phyloP scores from a whole-genome alignment of 2,329 filamentous ascomycete species.

The Alternaria angustiovoidea region DNA sequence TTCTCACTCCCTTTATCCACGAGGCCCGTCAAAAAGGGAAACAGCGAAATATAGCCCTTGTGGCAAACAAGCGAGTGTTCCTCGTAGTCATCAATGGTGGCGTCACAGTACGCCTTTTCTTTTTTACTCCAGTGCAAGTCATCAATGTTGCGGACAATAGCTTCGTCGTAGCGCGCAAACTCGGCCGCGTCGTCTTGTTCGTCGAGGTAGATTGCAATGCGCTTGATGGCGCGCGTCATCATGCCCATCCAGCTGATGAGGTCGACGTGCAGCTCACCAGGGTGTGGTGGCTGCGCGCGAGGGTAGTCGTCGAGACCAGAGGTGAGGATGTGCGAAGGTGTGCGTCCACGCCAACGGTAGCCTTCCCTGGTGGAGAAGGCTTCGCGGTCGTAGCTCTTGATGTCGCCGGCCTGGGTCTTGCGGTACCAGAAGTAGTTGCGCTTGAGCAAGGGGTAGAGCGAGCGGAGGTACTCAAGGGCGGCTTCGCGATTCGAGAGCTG shows the following conservation, averaged over 20 bases:
- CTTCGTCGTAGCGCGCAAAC: slow-evolving; percentile 74
- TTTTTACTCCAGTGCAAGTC: slow-evolving; percentile 91
- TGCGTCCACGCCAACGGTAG: slow-evolving; percentile 94
- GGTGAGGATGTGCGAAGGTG: slow-evolving; percentile 84
- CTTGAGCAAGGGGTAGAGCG: slow-evolving; percentile 85
- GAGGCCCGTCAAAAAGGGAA: slow-evolving; percentile 88
- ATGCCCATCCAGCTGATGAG: slow-evolving; percentile 97
- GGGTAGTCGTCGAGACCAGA: slow-evolving; percentile 97
- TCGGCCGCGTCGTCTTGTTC: slow-evolving; percentile 78
- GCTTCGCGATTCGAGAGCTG: slow-evolving; percentile 73
- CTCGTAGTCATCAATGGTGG: slow-evolving; percentile 93
- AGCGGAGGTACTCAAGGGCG: slow-evolving; percentile 74
- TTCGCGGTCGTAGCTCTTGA: slow-evolving; percentile 89
- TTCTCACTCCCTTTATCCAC: slow-evolving; percentile 76
- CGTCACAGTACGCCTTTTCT: slow-evolving; percentile 88
- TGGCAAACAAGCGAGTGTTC: slow-evolving; percentile 91
- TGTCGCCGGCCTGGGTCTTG: slow-evolving; percentile 86
- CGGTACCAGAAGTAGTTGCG: slow-evolving; percentile 96
- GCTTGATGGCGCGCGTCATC: slow-evolving; percentile 86
- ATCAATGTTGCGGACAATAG: slow-evolving; percentile 84
- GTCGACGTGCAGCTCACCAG: slow-evolving; percentile 94
- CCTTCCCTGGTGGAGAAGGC: slow-evolving; percentile 90
- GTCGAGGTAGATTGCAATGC: slow-evolving; percentile 78
- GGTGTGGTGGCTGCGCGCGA: slow-evolving; percentile 89
- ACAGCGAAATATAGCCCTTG: slow-evolving; percentile 93